Evolutionary conservation across 768 basidiomycete species (phyloP), one percentile per base, ranked within the genome.

Genomic region (Rhizopogon sp.): DNA sequence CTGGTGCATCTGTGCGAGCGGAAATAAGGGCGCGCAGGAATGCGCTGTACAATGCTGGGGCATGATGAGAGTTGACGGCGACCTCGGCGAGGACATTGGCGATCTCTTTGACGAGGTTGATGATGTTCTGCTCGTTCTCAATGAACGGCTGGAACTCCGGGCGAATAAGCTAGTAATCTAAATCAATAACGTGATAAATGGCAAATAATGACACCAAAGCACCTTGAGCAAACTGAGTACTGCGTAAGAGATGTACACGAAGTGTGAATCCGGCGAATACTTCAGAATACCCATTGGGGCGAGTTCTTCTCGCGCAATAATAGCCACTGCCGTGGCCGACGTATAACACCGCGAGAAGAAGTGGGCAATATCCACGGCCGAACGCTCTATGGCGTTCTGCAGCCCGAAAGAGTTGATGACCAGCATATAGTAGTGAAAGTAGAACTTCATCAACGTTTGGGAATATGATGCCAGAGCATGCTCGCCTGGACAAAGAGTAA

Each of bases 381-480:
- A 78, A 17, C 82, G 79, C 70, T 96, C 95, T 54, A 98, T 73
- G n/a, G 96, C 93, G 64, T 96, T 90, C 69, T 99, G 95, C 42
- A 99, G 79, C 10, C 96, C 96, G 62, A 99, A 99, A 1, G 95
- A 96, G 66, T 97, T 94, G 55, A 98, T 74, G 39, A 97, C 90
- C 50, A 99, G 81, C 72, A 83, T 82, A 25, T 87, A 83, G 63
- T 96, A 96, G 66, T 91, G 81, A 72, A 81, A 88, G 67, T 92
- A 93, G 65, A 93, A 95, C 60, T 81, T 74, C 28, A 80, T 77
- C 45, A 68, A 64, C 10, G 65, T 62, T 25, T 58, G 56, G 13
- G 50, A 16, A 41, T 72, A 62, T 29, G 70, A 67, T 50, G 61
- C 61, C 56, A 64, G 33, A 25, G 56, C 60, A 31, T 70, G 66